These are phyloP conservation scores for Neopestalotiopsis sp. DNA, from an alignment of 2,329 filamentous ascomycete genomes.

Conservation along the genomic window DNA sequence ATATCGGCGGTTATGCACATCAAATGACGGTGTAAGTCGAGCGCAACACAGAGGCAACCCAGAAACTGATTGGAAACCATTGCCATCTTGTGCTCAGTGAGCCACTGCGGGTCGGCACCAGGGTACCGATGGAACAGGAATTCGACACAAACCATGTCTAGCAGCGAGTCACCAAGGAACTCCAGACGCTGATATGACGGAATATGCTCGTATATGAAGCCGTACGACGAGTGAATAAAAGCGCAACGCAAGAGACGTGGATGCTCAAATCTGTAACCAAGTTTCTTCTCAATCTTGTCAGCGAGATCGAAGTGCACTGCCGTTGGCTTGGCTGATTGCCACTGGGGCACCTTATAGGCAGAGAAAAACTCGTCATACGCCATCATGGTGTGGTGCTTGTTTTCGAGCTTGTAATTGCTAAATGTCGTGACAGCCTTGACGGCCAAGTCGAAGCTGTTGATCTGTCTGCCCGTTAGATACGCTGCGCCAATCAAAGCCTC, in stretches of 20 bases:
- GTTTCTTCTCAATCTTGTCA: constrained; percentile 62
- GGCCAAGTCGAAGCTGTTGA: constrained; percentile 59
- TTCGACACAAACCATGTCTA: constrained; percentile 67
- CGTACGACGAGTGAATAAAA: constrained; percentile 87
- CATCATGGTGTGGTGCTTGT: constrained; percentile 71
- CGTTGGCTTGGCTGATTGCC: constrained; percentile 68
- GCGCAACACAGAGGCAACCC: constrained; percentile 77
- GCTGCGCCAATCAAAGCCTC: constrained; percentile 94
- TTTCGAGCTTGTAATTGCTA: constrained; percentile 54
- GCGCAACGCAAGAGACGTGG: constrained; percentile 81
- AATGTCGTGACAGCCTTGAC: constrained; percentile 71
- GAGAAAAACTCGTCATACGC: constrained; percentile 76
- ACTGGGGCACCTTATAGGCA: constrained; percentile 72
- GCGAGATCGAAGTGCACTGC: constrained; percentile 74
- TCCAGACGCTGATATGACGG: constrained; percentile 91
- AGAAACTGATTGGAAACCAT: constrained; percentile 98
- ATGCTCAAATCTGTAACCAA: constrained; percentile 71
- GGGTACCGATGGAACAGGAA: constrained; percentile 81
- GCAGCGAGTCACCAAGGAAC: constrained; percentile 87
- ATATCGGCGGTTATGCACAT: constrained; percentile 55
- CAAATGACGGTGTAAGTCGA: constrained; percentile 80
- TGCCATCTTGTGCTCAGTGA: constrained; percentile 99
- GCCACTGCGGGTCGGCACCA: constrained; percentile 87
- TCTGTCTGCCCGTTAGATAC: constrained; percentile 55
- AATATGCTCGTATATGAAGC: constrained; percentile 75